A percentile compares a stretch with the other conserved stretches of the same genome.
phyloP scores from a whole-genome alignment of 2,329 filamentous ascomycete genomes.

The Fusarium irregulare region DNA sequence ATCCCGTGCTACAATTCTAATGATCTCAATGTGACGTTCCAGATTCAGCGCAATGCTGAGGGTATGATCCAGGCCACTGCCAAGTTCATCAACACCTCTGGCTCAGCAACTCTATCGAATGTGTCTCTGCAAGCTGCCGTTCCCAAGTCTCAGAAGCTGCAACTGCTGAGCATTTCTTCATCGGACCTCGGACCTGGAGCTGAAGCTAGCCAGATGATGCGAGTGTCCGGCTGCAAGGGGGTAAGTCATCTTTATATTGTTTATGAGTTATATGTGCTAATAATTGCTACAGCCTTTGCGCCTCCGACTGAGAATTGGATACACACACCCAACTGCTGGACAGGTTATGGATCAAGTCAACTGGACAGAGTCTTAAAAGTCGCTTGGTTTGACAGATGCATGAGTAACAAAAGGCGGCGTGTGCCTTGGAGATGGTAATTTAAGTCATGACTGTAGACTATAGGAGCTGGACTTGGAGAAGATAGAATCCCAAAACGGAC shows the following conservation, averaged over 20 bases:
- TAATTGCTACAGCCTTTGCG: slow-evolving; percentile 74
- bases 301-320: slow-evolving; percentile 86
- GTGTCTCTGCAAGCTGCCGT: slow-evolving; percentile 94
- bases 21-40: slow-evolving; percentile 81
- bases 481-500: slow-evolving; percentile 45
- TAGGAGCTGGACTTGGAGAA: slow-evolving; percentile 35
- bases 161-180: slow-evolving; percentile 89
- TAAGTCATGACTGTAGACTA: slow-evolving; percentile 31
- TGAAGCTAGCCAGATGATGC: slow-evolving; percentile 92
- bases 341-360: slow-evolving; percentile 92
- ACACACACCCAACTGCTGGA: slow-evolving; percentile 75
- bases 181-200: slow-evolving; percentile 79
- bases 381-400: neutral
- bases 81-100: slow-evolving; percentile 82
- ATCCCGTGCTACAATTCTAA: slow-evolving; percentile 89
- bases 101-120: slow-evolving; percentile 72
- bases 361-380: slow-evolving; percentile 78
- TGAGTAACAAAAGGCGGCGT: slow-evolving; percentile 2
- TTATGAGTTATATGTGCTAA: slow-evolving; percentile 2
- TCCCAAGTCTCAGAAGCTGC: slow-evolving; percentile 94
- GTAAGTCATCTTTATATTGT: slow-evolving; percentile 70
- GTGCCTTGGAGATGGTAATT: slow-evolving; percentile 33
- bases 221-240: slow-evolving; percentile 84
- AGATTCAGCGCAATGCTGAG: slow-evolving; percentile 84
- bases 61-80: slow-evolving; percentile 84